Evolutionary conservation across 768 basidiomycete species (phyloP), one percentile per base, ranked within the genome.

Genomic region (Podaxis rugospora): DNA sequence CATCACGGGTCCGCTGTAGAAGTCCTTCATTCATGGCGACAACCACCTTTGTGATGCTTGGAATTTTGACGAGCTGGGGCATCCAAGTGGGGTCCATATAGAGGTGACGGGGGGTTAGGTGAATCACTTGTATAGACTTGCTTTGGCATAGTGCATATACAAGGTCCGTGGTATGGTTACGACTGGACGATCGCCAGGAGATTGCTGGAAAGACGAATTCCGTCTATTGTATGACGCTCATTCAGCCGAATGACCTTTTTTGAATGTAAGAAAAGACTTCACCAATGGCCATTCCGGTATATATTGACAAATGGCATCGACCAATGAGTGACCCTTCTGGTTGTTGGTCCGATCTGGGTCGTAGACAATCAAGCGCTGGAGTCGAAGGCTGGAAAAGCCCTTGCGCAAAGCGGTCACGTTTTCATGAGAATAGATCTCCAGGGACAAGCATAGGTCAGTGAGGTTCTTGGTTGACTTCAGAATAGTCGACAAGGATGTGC

Each of bases 371-470:
- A 44, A 44, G 16, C 42, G 42, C 18, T 44, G 42, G 42, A 44
- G n/a, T 16, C 5, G 42, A n/a, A 44, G 6, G 9, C n/a, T 9
- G n/a, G 42, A 44, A 44, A 44, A 44, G 14, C 42, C 42, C 18
- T 44, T 44, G 42, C 42, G 16, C 42, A 44, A 44, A 7, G 42
- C 16, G 16, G 9, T 18, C 42, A 58, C 25, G 36, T 51, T 58
- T 7, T 63, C 57, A 16, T 46, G 46, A 4, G 51, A 59, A 28
- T 44, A 44, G 25, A 63, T 27, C 27, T 51, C 40, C 13, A 56
- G 13, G 21, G 55, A 42, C 9, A 57, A 28, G 25, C 61, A 62
- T 4, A 62, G 7, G 21, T 62, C 47, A 3, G 62, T 25, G 14
- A 35, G 11, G 32, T 50, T 40, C 13, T 14, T 23, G 7, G 35